Conservation (phyloP, 1,139 yeast species). For the Saccharomyces hybrid region DNA sequence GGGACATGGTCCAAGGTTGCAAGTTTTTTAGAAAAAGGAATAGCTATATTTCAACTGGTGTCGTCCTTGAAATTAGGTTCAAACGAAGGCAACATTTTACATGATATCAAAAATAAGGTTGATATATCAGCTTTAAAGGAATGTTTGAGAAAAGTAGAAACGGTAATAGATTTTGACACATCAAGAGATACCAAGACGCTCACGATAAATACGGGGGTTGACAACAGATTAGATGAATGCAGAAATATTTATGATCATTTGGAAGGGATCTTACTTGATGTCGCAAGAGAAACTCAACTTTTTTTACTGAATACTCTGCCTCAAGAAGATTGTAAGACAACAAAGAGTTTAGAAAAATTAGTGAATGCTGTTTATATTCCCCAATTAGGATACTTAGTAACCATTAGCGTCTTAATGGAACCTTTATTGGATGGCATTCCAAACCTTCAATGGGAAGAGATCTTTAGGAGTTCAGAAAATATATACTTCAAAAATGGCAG, state of each 20-base stretch:
- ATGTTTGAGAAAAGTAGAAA: slow-evolving; percentile 13
- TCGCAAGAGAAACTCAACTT: slow-evolving; percentile 20
- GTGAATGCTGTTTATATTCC: slow-evolving; percentile 40
- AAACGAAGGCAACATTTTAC: slow-evolving; percentile 5
- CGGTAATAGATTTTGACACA: slow-evolving; percentile 33
- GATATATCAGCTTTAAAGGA: slow-evolving; percentile 8
- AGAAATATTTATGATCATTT: slow-evolving; percentile 33
- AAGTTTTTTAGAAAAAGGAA: slow-evolving; percentile 11
- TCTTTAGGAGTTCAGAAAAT: slow-evolving; percentile 36
- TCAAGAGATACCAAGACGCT: slow-evolving; percentile 32
- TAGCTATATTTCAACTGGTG: slow-evolving; percentile 7
- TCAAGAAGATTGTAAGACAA: slow-evolving; percentile 8
- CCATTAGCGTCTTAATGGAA: slow-evolving; percentile 16
- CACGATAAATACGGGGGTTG: slow-evolving; percentile 31
- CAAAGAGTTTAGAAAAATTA: slow-evolving; percentile 9
- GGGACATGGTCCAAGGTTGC: slow-evolving; percentile 26
- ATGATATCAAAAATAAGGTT: slow-evolving; percentile 5
- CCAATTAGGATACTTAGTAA: slow-evolving; percentile 39
- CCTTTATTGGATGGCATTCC: slow-evolving; percentile 9
- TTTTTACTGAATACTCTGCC: slow-evolving; percentile 3
- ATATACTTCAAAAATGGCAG: slow-evolving; percentile 34
- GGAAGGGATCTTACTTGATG: slow-evolving; percentile 31
- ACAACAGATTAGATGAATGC: slow-evolving; percentile 32
- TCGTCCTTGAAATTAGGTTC: slow-evolving; percentile 4
- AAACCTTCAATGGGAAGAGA: slow-evolving; percentile 32